Base-by-base conservation (phyloP, 2,329 filamentous ascomycete genomes). In the Fusarium hostae region DNA sequence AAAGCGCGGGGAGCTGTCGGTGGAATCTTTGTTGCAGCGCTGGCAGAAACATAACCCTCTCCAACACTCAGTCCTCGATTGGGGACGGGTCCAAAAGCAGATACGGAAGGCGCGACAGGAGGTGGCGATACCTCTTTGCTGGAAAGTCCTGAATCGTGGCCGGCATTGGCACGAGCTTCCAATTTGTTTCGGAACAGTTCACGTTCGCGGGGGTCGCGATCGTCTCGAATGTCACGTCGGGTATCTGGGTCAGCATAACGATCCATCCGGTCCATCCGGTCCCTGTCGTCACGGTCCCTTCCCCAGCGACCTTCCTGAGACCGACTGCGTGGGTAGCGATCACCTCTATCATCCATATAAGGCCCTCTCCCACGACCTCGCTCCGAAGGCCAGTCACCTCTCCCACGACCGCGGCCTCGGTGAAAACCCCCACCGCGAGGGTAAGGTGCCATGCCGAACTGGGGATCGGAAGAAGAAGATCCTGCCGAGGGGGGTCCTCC, bases 401-500 rank as follows among this genome's bases (percentile, higher is more conserved):
- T 77, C 47, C 85, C 84, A 70, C 86, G 82, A 15, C 84, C 84
- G 26, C 89, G 87, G 3, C 89, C 88, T 58, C 87, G 84, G 32
- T 81, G 79, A 64, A 88, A 88, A 9, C 87, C 87, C 34, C 87
- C 86, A 24, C 90, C 87, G 15, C 87, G 86, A 59, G 86, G 86
- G 12, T 86, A 85, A 13, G 84, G 84, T 12, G 84, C 80, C 66
- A 81, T 77, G 22, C 85, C 86, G 62, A 91, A 90, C 2, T 87
- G 85, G 16, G 88, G 86, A 68, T 94, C 92, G 0, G 92, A 92
- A 26, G 89, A 90, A 13, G 89, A 89, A 6, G 92, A 93, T 8
- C 90, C 90, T 22, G 90, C 91, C 3, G 91, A 92, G 26, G 90
- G 87, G 15, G 92, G 91, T 0, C 92, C 83, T 13, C 80, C 92